Evolutionary conservation across 331 rosid species (phyloP).

Genomic region (Quercus lobata): DNA sequence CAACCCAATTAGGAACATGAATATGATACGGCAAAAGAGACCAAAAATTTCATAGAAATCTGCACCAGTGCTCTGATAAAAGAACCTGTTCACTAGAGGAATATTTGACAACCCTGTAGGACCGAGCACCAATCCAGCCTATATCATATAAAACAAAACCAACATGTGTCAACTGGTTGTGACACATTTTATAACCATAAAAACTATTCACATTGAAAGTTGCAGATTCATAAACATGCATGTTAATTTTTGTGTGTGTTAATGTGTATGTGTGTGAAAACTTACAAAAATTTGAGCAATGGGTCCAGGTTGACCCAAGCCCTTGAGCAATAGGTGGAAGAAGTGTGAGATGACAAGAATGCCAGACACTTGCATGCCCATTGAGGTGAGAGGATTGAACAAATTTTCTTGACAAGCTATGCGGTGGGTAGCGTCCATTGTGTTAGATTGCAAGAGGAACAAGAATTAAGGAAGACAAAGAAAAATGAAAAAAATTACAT

Average conservation of each 20-base stretch:
- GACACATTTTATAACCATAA: neutral
- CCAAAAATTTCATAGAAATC: constrained; percentile 85
- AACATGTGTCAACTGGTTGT: neutral
- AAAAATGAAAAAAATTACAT: neutral
- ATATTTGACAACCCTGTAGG: constrained; percentile 70
- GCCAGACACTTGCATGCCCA: constrained; percentile 83
- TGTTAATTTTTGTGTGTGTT: neutral
- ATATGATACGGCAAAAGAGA: constrained; percentile 79
- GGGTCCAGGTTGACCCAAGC: constrained; percentile 87
- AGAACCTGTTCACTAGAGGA: constrained; percentile 21
- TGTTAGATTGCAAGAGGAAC: constrained; percentile 1
- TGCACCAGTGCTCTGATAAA: constrained; percentile 58
- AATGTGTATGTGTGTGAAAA: neutral
- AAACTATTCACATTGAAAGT: neutral
- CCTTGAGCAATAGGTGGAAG: constrained; percentile 71
- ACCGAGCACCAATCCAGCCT: constrained; percentile 89
- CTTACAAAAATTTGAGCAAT: constrained; percentile 78
- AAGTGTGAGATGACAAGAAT: constrained; percentile 90
- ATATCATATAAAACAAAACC: constrained; percentile 19
- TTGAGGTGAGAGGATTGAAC: constrained; percentile 70
- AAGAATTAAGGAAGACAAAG: neutral
- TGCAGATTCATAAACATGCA: neutral
- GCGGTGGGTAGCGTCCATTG: constrained; percentile 74
- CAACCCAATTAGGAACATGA: constrained; percentile 81
- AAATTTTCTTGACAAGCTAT: constrained; percentile 60